A percentile compares a stretch with the other conserved stretches of the same genome.
phyloP scores from a whole-genome alignment of 495 filamentous ascomycete genomes.

The Massariosphaeria phaeospora region DNA sequence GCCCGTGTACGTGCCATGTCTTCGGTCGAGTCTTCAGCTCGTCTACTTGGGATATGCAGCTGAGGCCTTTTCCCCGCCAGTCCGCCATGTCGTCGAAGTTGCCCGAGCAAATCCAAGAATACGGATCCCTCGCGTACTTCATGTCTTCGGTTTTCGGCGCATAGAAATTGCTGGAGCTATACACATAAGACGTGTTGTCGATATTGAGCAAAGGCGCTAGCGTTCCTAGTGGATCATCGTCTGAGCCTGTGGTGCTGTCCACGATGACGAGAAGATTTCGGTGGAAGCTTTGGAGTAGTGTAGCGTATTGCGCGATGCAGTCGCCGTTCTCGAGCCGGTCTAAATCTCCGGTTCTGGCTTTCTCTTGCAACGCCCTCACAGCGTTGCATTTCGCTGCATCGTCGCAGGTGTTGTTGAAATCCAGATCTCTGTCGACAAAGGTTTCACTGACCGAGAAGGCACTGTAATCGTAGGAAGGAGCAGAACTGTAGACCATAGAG shows the following conservation, averaged over 20 bases:
- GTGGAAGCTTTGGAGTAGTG: not conserved
- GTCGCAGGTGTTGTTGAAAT: not conserved
- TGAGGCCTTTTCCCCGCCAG: too few species aligned
- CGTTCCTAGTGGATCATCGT: too few species aligned
- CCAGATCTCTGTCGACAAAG: slow-evolving; percentile 29
- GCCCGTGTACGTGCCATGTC: not conserved
- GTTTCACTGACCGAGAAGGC: slow-evolving; percentile 39
- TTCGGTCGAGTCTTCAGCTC: not conserved
- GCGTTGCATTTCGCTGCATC: not conserved
- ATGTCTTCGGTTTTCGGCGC: not conserved
- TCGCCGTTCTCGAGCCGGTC: not conserved
- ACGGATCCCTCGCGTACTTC: not conserved
- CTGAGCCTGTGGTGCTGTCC: not conserved
- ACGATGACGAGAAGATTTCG: slow-evolving; percentile 10
- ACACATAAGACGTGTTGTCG: not conserved
- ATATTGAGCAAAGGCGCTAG: too few species aligned
- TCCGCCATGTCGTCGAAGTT: not conserved
- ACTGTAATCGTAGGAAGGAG: slow-evolving; percentile 42
- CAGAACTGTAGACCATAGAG: slow-evolving; percentile 32
- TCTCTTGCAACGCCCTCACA: not conserved
- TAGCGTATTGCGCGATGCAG: not conserved
- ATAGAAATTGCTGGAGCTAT: not conserved
- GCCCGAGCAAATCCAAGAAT: not conserved
- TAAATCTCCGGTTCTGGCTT: slow-evolving; percentile 2
- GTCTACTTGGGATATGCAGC: not conserved